These are phyloP conservation scores for Hordeum pubiflorum DNA, from an alignment of 202 grass and related monocot species.

Conservation along the genomic window DNA sequence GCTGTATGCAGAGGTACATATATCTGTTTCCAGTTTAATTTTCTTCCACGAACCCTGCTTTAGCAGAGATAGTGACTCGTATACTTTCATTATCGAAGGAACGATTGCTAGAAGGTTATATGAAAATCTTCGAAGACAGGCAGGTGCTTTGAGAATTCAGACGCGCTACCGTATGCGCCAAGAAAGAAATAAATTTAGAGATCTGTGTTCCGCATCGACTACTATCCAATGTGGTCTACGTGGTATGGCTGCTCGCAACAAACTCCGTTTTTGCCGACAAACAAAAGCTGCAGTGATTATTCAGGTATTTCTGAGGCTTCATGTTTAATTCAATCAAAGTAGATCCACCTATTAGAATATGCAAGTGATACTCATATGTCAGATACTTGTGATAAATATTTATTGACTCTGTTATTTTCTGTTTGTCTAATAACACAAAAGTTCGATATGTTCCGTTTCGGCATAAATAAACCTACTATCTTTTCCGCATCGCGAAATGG, in stretches of 20 bases:
- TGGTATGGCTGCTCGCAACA: slow-evolving; percentile 62
- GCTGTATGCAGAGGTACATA: slow-evolving; percentile 78
- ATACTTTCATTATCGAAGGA: slow-evolving; percentile 45
- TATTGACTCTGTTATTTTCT: neutral
- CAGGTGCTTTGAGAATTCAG: slow-evolving; percentile 69
- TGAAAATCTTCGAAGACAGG: slow-evolving; percentile 64
- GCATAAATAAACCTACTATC: neutral
- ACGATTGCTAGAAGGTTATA: slow-evolving; percentile 58
- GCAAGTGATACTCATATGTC: neutral
- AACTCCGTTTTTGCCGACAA: slow-evolving; percentile 43
- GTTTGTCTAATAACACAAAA: neutral
- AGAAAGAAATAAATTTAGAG: slow-evolving; percentile 53
- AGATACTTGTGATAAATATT: neutral
- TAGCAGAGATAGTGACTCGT: slow-evolving; percentile 18
- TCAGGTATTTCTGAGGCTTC: slow-evolving; percentile 43
- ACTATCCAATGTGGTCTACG: slow-evolving; percentile 71
- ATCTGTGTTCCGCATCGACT: slow-evolving; percentile 40
- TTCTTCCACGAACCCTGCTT: neutral
- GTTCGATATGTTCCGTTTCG: neutral
- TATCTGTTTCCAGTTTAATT: neutral
- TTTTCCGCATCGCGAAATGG: neutral
- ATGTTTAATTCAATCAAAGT: slow-evolving; percentile 19
- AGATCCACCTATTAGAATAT: neutral
- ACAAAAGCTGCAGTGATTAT: slow-evolving; percentile 83
- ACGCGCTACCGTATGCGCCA: slow-evolving; percentile 51